Evolutionary conservation across 177 flowering plant species (phyloP).

Genomic region (Vitis hybrid): DNA sequence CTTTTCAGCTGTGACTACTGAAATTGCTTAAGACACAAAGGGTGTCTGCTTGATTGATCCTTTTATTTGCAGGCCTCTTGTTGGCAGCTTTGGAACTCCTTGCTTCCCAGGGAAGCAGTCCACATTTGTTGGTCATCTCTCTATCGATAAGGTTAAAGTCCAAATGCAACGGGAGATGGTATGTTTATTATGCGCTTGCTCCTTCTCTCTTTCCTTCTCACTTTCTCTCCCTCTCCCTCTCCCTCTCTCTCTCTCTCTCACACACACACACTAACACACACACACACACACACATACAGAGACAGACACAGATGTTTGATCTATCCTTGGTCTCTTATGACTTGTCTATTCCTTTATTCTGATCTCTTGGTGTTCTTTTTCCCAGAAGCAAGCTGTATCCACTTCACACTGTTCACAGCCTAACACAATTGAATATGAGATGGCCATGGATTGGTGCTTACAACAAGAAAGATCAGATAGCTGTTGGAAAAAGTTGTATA

Average conservation of each 20-base stretch:
- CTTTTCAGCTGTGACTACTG: not conserved
- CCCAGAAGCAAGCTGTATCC: slow-evolving; percentile 61
- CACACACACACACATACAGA: not conserved
- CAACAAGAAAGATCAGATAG: slow-evolving; percentile 41
- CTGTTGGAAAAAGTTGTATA: slow-evolving; percentile 40
- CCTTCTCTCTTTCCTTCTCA: not conserved
- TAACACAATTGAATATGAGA: slow-evolving; percentile 72
- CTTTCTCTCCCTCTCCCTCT: not conserved
- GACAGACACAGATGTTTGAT: not conserved
- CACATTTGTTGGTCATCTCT: slow-evolving; percentile 59
- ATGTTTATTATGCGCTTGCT: slow-evolving; percentile 8
- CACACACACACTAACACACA: too few relatives aligned
- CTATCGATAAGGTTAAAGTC: slow-evolving; percentile 38
- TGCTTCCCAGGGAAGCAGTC: slow-evolving; percentile 30
- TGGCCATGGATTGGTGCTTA: slow-evolving; percentile 74
- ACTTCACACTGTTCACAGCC: slow-evolving; percentile 76
- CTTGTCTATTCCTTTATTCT: not conserved
- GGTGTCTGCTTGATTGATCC: not conserved
- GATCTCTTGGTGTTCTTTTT: slow-evolving; percentile 1
- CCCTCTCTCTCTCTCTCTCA: too few relatives aligned
- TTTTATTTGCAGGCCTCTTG: slow-evolving; percentile 62
- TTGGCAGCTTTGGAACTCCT: slow-evolving; percentile 38
- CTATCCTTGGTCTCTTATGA: not conserved
- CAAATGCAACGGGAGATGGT: slow-evolving; percentile 57
- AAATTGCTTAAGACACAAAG: not conserved